Base-by-base conservation (phyloP, 768 basidiomycete genomes). In the Gloeophyllum trabeum region DNA sequence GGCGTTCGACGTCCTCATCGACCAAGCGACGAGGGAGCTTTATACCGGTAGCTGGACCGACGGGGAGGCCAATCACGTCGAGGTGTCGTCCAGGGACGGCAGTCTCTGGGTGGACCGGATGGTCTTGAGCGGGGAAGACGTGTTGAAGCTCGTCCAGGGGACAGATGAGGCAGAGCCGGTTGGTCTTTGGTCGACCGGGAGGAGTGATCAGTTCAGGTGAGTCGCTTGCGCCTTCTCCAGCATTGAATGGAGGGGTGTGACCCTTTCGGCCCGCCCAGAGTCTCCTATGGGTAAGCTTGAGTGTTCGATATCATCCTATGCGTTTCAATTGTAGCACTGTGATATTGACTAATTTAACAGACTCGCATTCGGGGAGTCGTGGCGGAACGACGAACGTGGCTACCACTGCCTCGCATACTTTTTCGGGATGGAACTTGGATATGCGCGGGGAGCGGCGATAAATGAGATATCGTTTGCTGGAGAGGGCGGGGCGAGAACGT, bases 1-100 rank as follows among this genome's bases (percentile, higher is more conserved):
- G 14, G 52, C 50, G 19, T 47, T 54, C 39, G 50, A 54, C 21
- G 14, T 7, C 28, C 21, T 40, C 20, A 16, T 25, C 6, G 39
- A 40, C 6, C 6, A 21, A 16, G 24, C 12, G 24, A 24, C 39
- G 13, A 5, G 39, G 18, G 24, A 40, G 21, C 14, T 24, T 7
- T 30, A 30, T 16, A 16, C 16, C 16, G 28, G 28, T 16, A 7
- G 28, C 28, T 30, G 28, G 28, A 7, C 28, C 28, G n/a, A n/a
- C n/a, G n/a, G n/a, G n/a, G n/a, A n/a, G n/a, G n/a, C n/a, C n/a
- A n/a, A n/a, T n/a, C n/a, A n/a, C n/a, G n/a, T n/a, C n/a, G n/a
- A n/a, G n/a, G n/a, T n/a, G n/a, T n/a, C n/a, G n/a, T n/a, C n/a
- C n/a, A n/a, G n/a, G n/a, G n/a, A n/a, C n/a, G 28, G 28, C 28